These are phyloP conservation scores for Lactuca saligna DNA, from an alignment of 129 eudicot genomes.

Conservation along the genomic window DNA sequence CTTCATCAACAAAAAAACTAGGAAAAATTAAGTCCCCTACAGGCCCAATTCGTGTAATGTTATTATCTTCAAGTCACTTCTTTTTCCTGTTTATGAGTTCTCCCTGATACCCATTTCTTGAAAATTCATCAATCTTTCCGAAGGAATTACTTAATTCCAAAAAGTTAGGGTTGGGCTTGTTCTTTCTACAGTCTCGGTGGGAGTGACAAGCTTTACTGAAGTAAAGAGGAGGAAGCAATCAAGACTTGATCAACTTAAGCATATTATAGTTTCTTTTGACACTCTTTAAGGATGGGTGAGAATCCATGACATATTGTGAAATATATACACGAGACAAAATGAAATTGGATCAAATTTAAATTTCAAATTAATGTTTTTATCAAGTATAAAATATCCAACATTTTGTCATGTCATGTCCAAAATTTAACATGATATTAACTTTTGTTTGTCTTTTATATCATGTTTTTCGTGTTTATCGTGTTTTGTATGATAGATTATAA, in stretches of 20 bases:
- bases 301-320: no score
- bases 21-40: constrained; percentile 52
- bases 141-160: constrained; percentile 68
- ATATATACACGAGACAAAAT: no score
- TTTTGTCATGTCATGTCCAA: no score
- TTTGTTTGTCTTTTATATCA: no score
- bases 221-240: constrained; percentile 53
- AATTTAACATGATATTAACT: no score
- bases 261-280: constrained; percentile 62
- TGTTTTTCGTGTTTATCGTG: no score
- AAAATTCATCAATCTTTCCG: constrained; percentile 56
- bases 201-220: constrained; percentile 49
- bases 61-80: constrained; percentile 59
- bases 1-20: constrained; percentile 40
- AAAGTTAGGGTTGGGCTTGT: constrained; percentile 74
- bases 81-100: constrained; percentile 58
- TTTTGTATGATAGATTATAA: no score
- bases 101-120: constrained; percentile 63
- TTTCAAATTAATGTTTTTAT: no score
- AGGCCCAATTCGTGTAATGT: constrained; percentile 65
- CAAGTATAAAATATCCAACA: no score
- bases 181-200: constrained; percentile 62
- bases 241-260: constrained; percentile 35
- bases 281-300: constrained; percentile 24
- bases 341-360: no score